These are phyloP conservation scores for Malus hybrid DNA, from an alignment of 331 rosid genomes.

Conservation along the genomic window DNA sequence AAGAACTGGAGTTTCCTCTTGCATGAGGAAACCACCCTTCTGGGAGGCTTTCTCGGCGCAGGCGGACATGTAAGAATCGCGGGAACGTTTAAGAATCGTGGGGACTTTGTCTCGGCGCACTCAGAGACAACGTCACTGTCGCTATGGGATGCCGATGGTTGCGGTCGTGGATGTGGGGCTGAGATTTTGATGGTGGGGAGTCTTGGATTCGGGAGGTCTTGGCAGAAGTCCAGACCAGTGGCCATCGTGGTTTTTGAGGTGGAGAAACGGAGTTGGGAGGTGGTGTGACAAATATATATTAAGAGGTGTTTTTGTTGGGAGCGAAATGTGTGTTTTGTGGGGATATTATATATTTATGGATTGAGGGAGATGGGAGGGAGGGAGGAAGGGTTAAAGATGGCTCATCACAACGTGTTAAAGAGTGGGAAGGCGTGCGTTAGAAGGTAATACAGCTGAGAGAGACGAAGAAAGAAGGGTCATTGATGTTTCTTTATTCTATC, in stretches of 20 bases:
- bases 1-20: slow-evolving; percentile 63
- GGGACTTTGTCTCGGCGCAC: slow-evolving; percentile 59
- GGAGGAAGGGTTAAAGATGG: not conserved
- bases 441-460: slow-evolving; percentile 39
- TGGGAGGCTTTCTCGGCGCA: slow-evolving; percentile 57
- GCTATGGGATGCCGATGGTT: not conserved
- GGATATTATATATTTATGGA: slow-evolving; percentile 14
- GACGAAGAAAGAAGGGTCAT: slow-evolving; percentile 7
- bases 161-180: slow-evolving; percentile 11
- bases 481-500: slow-evolving; percentile 22
- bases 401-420: slow-evolving; percentile 19
- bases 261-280: not conserved
- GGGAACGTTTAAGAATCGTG: slow-evolving; percentile 36
- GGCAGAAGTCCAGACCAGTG: slow-evolving; percentile 51
- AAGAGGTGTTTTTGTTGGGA: not conserved
- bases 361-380: not conserved
- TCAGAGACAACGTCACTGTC: not conserved
- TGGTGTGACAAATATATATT: not conserved
- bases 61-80: slow-evolving; percentile 47
- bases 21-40: slow-evolving; percentile 26
- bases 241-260: slow-evolving; percentile 21
- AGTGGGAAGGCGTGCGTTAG: slow-evolving; percentile 62
- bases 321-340: slow-evolving; percentile 13
- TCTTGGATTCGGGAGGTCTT: slow-evolving; percentile 30
- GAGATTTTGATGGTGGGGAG: slow-evolving; percentile 22